Base-by-base conservation (phyloP, 2,329 filamentous ascomycete species). In the Sporothrix inflata region DNA sequence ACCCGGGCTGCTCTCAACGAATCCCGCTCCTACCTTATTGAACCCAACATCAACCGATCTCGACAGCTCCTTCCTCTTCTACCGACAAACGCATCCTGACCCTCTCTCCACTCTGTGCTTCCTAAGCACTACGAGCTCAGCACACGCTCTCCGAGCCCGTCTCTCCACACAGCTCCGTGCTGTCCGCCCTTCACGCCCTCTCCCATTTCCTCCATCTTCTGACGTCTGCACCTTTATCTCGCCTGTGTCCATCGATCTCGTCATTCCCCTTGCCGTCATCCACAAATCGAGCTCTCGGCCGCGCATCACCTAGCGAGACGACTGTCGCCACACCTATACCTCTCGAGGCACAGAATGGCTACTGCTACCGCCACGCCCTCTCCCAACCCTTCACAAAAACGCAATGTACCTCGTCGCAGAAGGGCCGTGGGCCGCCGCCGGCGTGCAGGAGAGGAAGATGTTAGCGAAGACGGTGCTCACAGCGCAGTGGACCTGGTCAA, bases 401-500 rank as follows among this genome's bases (percentile, higher is more conserved):
- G 45, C 65, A 69, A 71, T 40, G 77, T 74, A 73, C 80, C 86
- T 78, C 87, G 88, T 79, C 88, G 89, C 81, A 90, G 87, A 82
- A 90, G 89, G 82, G 81, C 89, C 77, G 87, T 91, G 80, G 89
- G 89, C 79, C 88, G 88, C 77, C 88, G 90, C 78, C 89, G 91
- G 79, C 88, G 90, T 77, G 86, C 89, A 76, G 89, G 90, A 80
- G 90, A 92, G 78, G 90, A 92, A 79, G 74, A 75, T 1, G 90
- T 87, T 76, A 91, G 92, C 77, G 91, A 92, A 75, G 90, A 83
- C 75, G 87, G 83, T 75, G 85, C 84, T 73, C 83, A 81, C 69
- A 87, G 88, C 73, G 82, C 83, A 70, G 82, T 86, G 72, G 89
- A 90, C 66, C 79, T 76, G 42, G 72, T 87, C 51, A 89, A 91